phyloP scores from a whole-genome alignment of 129 eudicot genomes.

The Cynara cardunculus region DNA sequence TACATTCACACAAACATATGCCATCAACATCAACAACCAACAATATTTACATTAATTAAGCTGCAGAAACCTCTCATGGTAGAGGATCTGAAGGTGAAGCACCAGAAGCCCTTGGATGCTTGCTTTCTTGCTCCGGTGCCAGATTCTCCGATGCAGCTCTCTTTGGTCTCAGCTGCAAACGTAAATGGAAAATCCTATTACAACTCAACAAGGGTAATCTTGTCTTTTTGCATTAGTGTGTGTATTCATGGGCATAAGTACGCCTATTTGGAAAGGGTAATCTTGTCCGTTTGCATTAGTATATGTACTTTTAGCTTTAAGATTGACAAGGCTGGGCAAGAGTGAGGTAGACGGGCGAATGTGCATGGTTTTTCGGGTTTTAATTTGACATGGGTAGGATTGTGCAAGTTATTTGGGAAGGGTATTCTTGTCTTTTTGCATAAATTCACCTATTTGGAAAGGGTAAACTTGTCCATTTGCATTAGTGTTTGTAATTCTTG shows the following conservation, averaged over 20 bases:
- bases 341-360: too few species aligned
- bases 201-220: not conserved
- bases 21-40: not conserved
- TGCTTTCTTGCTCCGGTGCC: conserved; percentile 57
- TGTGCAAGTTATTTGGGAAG: too few species aligned
- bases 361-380: too few species aligned
- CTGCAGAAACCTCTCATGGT: conserved; percentile 14
- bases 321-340: too few species aligned
- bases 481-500: too few species aligned
- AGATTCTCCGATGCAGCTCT: conserved; percentile 65
- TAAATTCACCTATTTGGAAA: too few species aligned
- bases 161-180: conserved; percentile 65
- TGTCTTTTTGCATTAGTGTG: conserved; percentile 1
- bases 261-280: not conserved
- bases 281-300: not conserved
- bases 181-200: not conserved
- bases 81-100: conserved; percentile 50
- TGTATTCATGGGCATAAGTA: not conserved
- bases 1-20: conserved; percentile 13
- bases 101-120: conserved; percentile 63
- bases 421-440: too few species aligned
- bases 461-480: too few species aligned
- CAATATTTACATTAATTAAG: conserved; percentile 30
- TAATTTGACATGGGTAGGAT: too few species aligned
- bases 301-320: not conserved